Evolutionary conservation across 495 filamentous ascomycete genomes (phyloP).

Genomic region (Hypoxylon trugodes): DNA sequence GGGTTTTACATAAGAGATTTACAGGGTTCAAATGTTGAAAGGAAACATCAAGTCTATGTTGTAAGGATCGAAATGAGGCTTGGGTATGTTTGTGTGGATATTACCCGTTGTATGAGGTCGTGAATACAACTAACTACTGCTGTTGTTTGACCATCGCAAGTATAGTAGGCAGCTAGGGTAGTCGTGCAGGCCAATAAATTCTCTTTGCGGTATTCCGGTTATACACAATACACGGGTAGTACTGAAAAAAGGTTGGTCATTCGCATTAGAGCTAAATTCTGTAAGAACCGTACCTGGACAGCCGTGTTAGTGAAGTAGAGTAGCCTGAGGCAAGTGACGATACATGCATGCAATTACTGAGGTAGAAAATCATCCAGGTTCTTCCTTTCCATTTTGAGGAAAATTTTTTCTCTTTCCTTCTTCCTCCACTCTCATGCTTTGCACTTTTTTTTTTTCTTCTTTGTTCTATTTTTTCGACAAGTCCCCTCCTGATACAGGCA

Average conservation of each 20-base stretch:
- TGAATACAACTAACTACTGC: no score
- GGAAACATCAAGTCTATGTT: no score
- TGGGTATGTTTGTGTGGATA: no score
- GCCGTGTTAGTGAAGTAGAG: not conserved
- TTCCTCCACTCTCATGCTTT: slow-evolving; percentile 28
- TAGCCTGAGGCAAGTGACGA: not conserved
- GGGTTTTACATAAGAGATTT: not conserved
- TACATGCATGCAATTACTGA: slow-evolving; percentile 20
- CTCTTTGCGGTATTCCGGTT: no score
- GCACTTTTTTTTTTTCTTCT: not conserved
- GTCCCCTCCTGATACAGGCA: slow-evolving; percentile 7
- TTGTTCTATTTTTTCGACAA: slow-evolving; percentile 22
- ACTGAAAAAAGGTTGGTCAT: no score
- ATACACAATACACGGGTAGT: no score
- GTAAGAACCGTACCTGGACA: not conserved
- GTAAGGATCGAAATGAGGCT: no score
- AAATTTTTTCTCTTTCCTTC: slow-evolving; percentile 20
- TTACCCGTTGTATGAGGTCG: no score
- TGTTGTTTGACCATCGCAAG: no score
- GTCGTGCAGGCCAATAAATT: no score
- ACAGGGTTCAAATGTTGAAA: not conserved
- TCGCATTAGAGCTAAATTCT: no score
- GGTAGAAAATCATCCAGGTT: slow-evolving; percentile 9
- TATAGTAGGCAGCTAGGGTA: no score
- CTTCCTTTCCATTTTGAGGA: slow-evolving; percentile 12